Evolutionary conservation across 164 flowering plant genomes (phyloP), one percentile per base, ranked within the genome.

Genomic region (Macadamia integrifolia): DNA sequence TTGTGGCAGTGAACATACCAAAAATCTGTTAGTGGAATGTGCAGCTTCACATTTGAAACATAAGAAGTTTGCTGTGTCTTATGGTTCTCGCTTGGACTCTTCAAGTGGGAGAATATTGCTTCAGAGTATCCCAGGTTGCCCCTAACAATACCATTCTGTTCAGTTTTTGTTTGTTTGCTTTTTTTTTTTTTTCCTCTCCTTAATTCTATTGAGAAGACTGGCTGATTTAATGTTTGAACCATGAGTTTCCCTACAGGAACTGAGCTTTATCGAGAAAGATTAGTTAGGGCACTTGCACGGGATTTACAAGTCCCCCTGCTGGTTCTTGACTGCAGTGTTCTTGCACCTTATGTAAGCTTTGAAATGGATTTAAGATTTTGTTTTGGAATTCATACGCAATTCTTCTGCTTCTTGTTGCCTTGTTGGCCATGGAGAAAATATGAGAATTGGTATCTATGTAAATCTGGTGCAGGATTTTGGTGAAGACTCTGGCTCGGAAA

Each of bases 91-190:
- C 12, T 86, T 95, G 86, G 55, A 71, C 11, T 95, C 99, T 62
- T 91, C 99, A 30, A 83, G 91, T 76, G 96, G 93, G 76, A 95
- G 95, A 80, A 89, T 95, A 72, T 72, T 92, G 74, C 90, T 95
- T 68, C 99, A 89, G 74, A 88, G 99, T 76, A 78, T 79, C 70
- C 98, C 99, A 78, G 99, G 99, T 87, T 55, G 60, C 23, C 62
- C n/a, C n/a, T 55, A 66, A 35, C 57, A 52, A 13, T 52, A 17
- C 57, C 5, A 52, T 59, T 32, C 28, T 43, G 17, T 43, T 62
- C 50, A 46, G 50, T 52, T n/a, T 40, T 17, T 32, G 42, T 53
- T 9, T 15, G 64, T n/a, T n/a, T n/a, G n/a, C n/a, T n/a, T n/a
- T n/a, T n/a, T n/a, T n/a, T n/a, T n/a, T n/a, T n/a, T n/a, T n/a